Conservation (phyloP, 805 yeast genomes). For the Pichia insulana region DNA sequence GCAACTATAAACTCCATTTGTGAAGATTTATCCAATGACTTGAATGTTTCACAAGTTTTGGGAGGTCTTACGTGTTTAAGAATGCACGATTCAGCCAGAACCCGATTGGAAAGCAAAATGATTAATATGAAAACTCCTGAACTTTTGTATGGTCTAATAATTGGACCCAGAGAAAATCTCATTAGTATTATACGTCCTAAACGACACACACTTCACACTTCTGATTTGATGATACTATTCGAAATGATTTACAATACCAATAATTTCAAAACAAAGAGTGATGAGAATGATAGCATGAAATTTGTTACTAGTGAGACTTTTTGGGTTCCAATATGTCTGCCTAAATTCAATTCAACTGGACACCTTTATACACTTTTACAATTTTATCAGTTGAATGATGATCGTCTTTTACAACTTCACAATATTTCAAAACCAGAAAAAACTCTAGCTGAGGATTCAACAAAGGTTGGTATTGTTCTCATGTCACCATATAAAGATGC, state of each 20-base stretch:
- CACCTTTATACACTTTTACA: constrained; percentile 76
- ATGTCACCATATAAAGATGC: constrained; percentile 67
- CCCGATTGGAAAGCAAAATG: constrained; percentile 47
- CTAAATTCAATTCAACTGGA: constrained; percentile 82
- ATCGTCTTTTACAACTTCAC: constrained; percentile 23
- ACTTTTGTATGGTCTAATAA: constrained; percentile 66
- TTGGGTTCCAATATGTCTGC: constrained; percentile 92
- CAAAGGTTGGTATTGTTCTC: constrained; percentile 35
- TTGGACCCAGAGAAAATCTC: constrained; percentile 55
- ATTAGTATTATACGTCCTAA: constrained; percentile 68
- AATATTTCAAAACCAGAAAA: constrained; percentile 13
- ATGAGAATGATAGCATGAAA: constrained; percentile 11
- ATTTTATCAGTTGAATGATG: constrained; percentile 36
- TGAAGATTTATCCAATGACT: constrained; percentile 37
- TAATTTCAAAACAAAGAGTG: constrained; percentile 31
- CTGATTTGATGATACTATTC: constrained; percentile 69
- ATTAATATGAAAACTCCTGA: constrained; percentile 41
- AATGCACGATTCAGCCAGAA: constrained; percentile 49
- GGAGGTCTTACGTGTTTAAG: constrained; percentile 60
- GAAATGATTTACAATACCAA: constrained; percentile 58
- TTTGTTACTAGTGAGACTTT: constrained; percentile 51
- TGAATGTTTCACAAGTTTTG: constrained; percentile 51
- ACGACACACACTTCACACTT: constrained; percentile 69
- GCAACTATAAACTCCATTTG: constrained; percentile 62
- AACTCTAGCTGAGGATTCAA: constrained; percentile 13